Evolutionary conservation across 208 protist genomes (phyloP).

Genomic region (Endotrypanum monterogeii): DNA sequence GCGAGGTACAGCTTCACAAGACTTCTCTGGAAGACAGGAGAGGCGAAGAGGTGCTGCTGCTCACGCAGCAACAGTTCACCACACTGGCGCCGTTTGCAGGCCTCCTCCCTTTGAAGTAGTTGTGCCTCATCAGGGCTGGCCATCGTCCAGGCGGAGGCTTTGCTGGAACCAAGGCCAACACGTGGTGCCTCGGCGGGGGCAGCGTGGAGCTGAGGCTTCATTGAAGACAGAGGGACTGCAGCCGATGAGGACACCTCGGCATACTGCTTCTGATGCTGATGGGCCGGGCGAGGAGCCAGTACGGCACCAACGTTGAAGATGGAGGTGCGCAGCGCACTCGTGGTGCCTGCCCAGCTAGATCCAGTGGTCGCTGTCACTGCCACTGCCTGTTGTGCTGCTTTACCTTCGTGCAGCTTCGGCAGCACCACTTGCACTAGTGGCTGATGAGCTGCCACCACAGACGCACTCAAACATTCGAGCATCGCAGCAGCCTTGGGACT

Average conservation of each 20-base stretch:
- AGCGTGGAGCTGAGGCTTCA: not conserved
- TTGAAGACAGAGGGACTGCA: not conserved
- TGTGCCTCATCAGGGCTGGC: conserved; percentile 1
- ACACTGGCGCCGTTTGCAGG: conserved; percentile 46
- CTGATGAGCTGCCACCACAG: not conserved
- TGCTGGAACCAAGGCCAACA: not conserved
- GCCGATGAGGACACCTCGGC: not conserved
- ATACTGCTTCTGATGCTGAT: conserved; percentile 3
- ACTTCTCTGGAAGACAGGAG: conserved; percentile 22
- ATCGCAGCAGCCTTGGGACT: not conserved
- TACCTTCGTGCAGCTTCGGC: not conserved
- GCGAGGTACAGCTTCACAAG: conserved; percentile 43
- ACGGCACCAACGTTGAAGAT: conserved; percentile 22
- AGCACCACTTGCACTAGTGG: not conserved
- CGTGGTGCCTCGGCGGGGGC: not conserved
- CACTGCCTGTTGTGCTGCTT: not conserved
- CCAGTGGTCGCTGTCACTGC: not conserved
- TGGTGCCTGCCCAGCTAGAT: conserved; percentile 19
- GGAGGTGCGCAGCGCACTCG: conserved; percentile 23
- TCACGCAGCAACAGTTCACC: conserved; percentile 16
- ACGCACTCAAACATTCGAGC: conserved; percentile 4
- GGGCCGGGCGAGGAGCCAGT: conserved; percentile 8
- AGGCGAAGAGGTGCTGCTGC: conserved; percentile 27
- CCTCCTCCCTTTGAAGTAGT: conserved; percentile 50
- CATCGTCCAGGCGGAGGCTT: not conserved